Conservation (phyloP, 2,329 filamentous ascomycete species). For the Nothophoma quercina region DNA sequence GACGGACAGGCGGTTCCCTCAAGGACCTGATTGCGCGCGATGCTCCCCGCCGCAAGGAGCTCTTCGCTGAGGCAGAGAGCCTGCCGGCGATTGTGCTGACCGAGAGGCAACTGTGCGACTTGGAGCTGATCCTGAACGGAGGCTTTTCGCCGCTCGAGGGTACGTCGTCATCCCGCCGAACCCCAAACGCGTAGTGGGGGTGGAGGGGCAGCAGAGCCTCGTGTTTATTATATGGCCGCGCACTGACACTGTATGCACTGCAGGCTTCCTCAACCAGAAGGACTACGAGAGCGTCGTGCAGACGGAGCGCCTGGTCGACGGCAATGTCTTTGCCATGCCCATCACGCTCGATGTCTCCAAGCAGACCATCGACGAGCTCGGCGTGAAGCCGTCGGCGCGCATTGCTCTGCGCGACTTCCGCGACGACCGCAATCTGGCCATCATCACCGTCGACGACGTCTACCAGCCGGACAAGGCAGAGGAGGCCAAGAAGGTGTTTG, state of each 20-base stretch:
- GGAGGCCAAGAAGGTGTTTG: conserved; percentile 94
- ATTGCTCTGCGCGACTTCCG: conserved; percentile 93
- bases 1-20: conserved; percentile 72
- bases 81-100: conserved; percentile 84
- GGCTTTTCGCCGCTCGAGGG: conserved; percentile 98
- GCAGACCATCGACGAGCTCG: conserved; percentile 75
- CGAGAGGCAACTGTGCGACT: conserved; percentile 96
- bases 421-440: conserved; percentile 94
- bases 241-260: conserved; percentile 1
- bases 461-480: conserved; percentile 96
- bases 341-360: conserved; percentile 89
- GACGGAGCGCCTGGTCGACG: conserved; percentile 84
- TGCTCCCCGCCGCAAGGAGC: conserved; percentile 79
- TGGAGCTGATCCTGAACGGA: conserved; percentile 96
- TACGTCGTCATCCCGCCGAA: conserved; percentile 55
- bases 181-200: background rate
- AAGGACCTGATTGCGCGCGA: conserved; percentile 98
- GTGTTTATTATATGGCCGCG: conserved; percentile 5
- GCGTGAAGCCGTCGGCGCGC: conserved; percentile 80
- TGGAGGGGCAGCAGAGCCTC: conserved; percentile 15
- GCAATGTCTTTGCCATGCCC: conserved; percentile 93
- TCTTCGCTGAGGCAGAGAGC: conserved; percentile 82
- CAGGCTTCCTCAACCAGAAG: conserved; percentile 96
- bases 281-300: conserved; percentile 96
- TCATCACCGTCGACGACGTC: conserved; percentile 93